A percentile compares a stretch with the other conserved stretches of the same genome.
phyloP scores from a whole-genome alignment of 1,139 yeast genomes.

The Debaryomyces singareniensis region DNA sequence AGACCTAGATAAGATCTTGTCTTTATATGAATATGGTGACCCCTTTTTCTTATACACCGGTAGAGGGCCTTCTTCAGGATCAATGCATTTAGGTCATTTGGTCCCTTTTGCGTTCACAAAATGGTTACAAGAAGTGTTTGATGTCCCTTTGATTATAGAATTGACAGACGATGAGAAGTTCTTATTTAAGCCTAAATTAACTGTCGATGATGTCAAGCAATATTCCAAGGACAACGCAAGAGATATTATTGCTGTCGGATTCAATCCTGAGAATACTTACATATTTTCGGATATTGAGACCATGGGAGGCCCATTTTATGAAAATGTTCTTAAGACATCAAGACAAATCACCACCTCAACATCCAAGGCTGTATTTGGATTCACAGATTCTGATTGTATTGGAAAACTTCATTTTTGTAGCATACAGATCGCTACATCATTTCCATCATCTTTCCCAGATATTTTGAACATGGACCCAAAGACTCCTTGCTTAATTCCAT shows the following conservation, averaged over 20 bases:
- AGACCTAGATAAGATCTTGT: conserved; percentile 74
- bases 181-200: conserved; percentile 83
- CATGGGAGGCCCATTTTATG: conserved; percentile 93
- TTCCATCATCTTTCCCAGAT: conserved; percentile 94
- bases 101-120: conserved; percentile 92
- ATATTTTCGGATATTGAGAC: conserved; percentile 87
- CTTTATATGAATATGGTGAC: conserved; percentile 88
- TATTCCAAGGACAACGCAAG: conserved; percentile 80
- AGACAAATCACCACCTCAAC: conserved; percentile 95
- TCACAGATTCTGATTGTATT: conserved; percentile 89
- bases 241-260: conserved; percentile 93
- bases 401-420: conserved; percentile 95
- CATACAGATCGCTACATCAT: conserved; percentile 91
- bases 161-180: conserved; percentile 98
- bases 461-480: conserved; percentile 77
- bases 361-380: conserved; percentile 97
- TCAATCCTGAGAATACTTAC: conserved; percentile 89
- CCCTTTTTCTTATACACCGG: conserved; percentile 96
- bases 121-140: conserved; percentile 98
- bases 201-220: conserved; percentile 79
- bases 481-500: conserved; percentile 95
- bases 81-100: conserved; percentile 97
- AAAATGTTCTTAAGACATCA: conserved; percentile 88
- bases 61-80: conserved; percentile 93
- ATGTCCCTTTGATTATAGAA: conserved; percentile 92